A percentile compares a stretch with the other conserved stretches of the same genome.
phyloP scores from a whole-genome alignment of 768 basidiomycete genomes.

The Mycena crocata region DNA sequence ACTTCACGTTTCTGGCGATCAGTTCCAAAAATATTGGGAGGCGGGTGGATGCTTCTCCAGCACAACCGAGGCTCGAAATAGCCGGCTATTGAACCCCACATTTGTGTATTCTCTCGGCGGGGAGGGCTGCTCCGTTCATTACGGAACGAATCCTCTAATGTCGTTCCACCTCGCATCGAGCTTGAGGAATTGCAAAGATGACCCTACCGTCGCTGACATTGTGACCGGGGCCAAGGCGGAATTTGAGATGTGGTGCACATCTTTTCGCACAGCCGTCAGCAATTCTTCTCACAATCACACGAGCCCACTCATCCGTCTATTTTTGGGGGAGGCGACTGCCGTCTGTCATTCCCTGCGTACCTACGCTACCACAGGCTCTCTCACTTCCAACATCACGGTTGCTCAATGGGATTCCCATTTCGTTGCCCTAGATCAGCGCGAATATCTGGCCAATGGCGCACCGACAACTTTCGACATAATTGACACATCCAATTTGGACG shows the following conservation, averaged over 20 bases:
- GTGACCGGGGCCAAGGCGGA: conserved; percentile 4
- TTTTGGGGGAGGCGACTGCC: conserved; percentile 53
- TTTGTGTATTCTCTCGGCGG: conserved; percentile 55
- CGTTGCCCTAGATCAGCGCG: conserved; percentile 45
- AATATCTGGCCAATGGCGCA: conserved; percentile 45
- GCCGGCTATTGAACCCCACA: conserved; percentile 55
- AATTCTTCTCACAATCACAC: neutral
- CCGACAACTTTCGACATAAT: conserved; percentile 57
- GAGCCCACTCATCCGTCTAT: conserved; percentile 48
- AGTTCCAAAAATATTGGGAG: conserved; percentile 51
- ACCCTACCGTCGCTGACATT: neutral
- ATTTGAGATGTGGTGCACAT: conserved; percentile 35
- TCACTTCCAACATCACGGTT: conserved; percentile 43
- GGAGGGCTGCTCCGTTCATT: conserved; percentile 52
- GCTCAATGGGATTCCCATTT: conserved; percentile 48
- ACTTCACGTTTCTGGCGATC: conserved; percentile 28
- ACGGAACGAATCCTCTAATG: conserved; percentile 54
- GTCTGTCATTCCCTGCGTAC: conserved; percentile 52
- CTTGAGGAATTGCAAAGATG: conserved; percentile 21
- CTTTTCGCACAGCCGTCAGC: conserved; percentile 30
- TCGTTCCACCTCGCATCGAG: conserved; percentile 51
- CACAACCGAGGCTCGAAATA: conserved; percentile 25
- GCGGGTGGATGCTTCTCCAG: conserved; percentile 51
- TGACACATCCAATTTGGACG: conserved; percentile 61
- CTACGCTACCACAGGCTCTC: conserved; percentile 30